These are phyloP conservation scores for Phytophthora pistaciae DNA, from an alignment of 352 stramenopile genomes.

Conservation along the genomic window DNA sequence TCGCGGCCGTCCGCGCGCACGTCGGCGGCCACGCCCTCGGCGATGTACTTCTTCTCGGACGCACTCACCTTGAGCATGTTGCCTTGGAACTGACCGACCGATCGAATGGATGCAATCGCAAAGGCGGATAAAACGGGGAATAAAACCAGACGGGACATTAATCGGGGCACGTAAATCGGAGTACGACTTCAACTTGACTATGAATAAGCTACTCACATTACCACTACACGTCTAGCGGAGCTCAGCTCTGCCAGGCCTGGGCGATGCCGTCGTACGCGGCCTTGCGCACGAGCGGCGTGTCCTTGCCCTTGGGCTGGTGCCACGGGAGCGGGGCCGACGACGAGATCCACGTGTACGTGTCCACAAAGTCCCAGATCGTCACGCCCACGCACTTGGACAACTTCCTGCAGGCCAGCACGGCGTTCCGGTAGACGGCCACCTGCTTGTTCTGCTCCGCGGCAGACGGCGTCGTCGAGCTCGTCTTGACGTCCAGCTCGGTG, in stretches of 20 bases:
- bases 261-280: conserved; percentile 19
- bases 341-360: conserved; percentile 22
- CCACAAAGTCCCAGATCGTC: conserved; percentile 18
- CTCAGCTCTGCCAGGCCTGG: conserved; percentile 4
- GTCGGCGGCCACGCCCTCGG: conserved; percentile 72
- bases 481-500: conserved; percentile 26
- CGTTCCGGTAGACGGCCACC: conserved; percentile 5
- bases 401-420: conserved; percentile 18
- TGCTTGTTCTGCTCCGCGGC: conserved; percentile 5
- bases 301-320: conserved; percentile 16
- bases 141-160: not conserved
- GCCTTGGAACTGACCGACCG: not conserved
- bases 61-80: conserved; percentile 79
- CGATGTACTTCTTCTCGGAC: conserved; percentile 82
- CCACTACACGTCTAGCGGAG: too few relatives aligned
- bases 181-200: not conserved
- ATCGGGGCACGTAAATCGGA: not conserved
- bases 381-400: conserved; percentile 9
- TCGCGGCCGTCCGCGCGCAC: conserved; percentile 75
- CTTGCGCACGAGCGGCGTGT: conserved; percentile 17
- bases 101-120: conserved; percentile 14
- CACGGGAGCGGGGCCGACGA: conserved; percentile 13
- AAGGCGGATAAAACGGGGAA: not conserved
- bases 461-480: conserved; percentile 10
- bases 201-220: too few relatives aligned